Conservation (phyloP, 2,329 filamentous ascomycete species). For the Pseudogymnoascus sp. region DNA sequence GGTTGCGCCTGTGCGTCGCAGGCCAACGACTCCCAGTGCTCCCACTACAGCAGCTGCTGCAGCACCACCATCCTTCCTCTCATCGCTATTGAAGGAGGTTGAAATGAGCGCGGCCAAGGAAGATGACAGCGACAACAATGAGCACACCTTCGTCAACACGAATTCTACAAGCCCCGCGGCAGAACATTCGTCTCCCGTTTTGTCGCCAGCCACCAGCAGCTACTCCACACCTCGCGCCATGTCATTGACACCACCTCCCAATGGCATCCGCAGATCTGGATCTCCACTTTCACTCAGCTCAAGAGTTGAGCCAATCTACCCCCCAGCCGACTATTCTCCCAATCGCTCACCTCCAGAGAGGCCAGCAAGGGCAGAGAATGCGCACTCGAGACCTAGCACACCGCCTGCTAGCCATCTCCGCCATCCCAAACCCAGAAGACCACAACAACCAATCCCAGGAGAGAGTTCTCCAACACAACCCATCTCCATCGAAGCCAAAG, state of each 20-base stretch:
- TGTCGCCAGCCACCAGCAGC: constrained; percentile 58
- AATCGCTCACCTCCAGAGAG: constrained; percentile 41
- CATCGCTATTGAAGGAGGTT: constrained; percentile 81
- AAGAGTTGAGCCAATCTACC: constrained; percentile 64
- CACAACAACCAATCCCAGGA: constrained; percentile 21
- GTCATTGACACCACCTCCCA: constrained; percentile 62
- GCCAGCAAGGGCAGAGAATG: constrained; percentile 19
- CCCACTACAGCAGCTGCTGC: constrained; percentile 22
- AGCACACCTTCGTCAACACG: constrained; percentile 19
- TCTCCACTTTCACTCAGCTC: constrained; percentile 65
- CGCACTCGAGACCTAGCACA: constrained; percentile 20
- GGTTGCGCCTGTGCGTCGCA: constrained; percentile 16
- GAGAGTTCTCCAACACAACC: constrained; percentile 62
- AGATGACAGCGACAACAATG: constrained; percentile 38
- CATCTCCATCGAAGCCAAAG: constrained; percentile 76
- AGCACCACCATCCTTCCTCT: constrained; percentile 69
- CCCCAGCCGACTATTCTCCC: constrained; percentile 67
- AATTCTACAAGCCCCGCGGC: constrained; percentile 28
- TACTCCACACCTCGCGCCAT: constrained; percentile 60
- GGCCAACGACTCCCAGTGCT: constrained; percentile 13
- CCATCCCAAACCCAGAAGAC: constrained; percentile 26
- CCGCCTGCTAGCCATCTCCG: constrained; percentile 17
- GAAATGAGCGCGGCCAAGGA: constrained; percentile 57
- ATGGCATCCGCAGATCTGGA: constrained; percentile 50
- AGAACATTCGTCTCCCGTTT: constrained; percentile 54